Base-by-base conservation (phyloP, 305 asterid genomes). In the Fraxinus sp. region DNA sequence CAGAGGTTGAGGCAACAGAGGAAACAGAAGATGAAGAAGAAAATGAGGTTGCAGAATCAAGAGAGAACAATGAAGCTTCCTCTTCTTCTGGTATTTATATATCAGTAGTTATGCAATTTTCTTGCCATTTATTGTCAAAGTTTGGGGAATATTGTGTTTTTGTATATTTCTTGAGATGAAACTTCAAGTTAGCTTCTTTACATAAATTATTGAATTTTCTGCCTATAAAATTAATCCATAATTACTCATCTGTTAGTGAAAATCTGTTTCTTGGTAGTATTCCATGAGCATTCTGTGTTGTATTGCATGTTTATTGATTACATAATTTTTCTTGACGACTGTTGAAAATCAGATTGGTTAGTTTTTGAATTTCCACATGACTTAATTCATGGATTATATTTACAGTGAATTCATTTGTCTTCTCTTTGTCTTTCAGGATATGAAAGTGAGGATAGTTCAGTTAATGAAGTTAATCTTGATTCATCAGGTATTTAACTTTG, bases 391-490 rank as follows among this genome's bases (percentile, higher is more conserved):
- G 77, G 37, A 66, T 57, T 22, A 13, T 78, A 35, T 28, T 78
- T 24, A 24, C 62, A 78, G 83, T n/a, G 30, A 30, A 78, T 33
- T 66, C 76, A 35, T 72, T 32, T n/a, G 46, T 76, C 77, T 33
- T 28, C 71, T 72, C 66, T 78, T 37, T 9, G 52, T 10, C 39
- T 62, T 84, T 84, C 93, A 96, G 99, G 99, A 81, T 94, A 94
- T 87, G 95, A 93, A 87, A 96, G 95, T 78, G 99, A 94, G 87
- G 94, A 92, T 83, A 92, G 98, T 88, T 96, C 99, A 20, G 92
- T 79, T 41, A 89, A 93, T 30, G 98, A 94, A 88, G 92, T 91
- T 79, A 92, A 92, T 88, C 94, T 92, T 2, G 97, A 94, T 82
- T 90, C 98, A 20, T 91, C 99, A 89, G 99, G 98, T 96, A 33